Evolutionary conservation across 371 early-diverging fungal genomes (phyloP).

Genomic region (Batkoa obscura): DNA sequence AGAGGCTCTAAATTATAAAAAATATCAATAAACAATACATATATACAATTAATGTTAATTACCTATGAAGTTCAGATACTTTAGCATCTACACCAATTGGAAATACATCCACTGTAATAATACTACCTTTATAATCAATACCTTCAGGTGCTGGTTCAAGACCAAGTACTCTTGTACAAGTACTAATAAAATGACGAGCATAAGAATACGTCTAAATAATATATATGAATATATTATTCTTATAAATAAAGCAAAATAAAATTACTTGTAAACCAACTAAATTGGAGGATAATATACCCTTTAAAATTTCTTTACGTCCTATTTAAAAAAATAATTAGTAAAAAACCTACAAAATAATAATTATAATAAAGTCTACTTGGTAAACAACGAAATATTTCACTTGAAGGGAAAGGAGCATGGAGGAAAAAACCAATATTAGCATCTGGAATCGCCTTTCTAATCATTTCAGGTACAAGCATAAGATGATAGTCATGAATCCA

Average conservation of each 20-base stretch:
- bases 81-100: conserved; percentile 93
- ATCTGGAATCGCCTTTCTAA: conserved; percentile 52
- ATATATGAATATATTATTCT: not conserved
- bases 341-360: no score
- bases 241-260: no score
- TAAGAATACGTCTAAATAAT: conserved; percentile 70
- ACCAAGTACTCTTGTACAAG: conserved; percentile 78
- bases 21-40: not conserved
- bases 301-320: conserved; percentile 77
- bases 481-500: conserved; percentile 99
- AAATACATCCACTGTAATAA: conserved; percentile 70
- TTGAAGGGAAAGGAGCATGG: conserved; percentile 92
- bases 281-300: conserved; percentile 83
- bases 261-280: conserved; percentile 80
- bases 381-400: conserved; percentile 83
- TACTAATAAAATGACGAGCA: conserved; percentile 85
- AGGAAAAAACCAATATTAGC: conserved; percentile 89
- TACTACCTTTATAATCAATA: conserved; percentile 49
- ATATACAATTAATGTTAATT: not conserved
- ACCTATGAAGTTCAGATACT: conserved; percentile 20
- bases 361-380: conserved; percentile 57
- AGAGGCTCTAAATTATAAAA: conserved; percentile 16
- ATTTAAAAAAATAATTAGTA: conserved; percentile 7
- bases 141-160: conserved; percentile 70
- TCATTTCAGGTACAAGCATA: conserved; percentile 67